Evolutionary conservation across 208 protist species (phyloP), one percentile per base, ranked within the genome.

Genomic region (Leishmania tropica): DNA sequence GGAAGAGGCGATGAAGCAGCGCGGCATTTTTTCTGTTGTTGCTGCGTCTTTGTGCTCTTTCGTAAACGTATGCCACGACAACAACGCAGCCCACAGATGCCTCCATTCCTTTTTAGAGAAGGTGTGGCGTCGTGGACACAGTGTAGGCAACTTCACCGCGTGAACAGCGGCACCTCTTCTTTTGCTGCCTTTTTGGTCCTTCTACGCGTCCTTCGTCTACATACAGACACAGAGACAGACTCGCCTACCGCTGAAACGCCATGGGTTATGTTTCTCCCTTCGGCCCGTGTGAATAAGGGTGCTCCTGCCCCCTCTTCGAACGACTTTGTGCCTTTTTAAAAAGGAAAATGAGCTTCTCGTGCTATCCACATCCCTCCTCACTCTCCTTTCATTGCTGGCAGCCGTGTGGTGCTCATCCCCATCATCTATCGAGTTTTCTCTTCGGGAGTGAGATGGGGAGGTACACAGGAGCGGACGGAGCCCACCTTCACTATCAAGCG

Each of bases 401-500:
- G 24, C 6, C 24, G 54, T 58, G 54, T 58, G 2, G 54, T 15
- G 58, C 2, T 64, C 58, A 17, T 64, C 58, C 58, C 58, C 7
- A 31, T 64, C 58, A 28, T 28, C 58, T 35, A 64, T 31, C 58
- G 28, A 64, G 58, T 64, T 31, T 64, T 10, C n/a, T 64, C 28
- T 35, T n/a, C 47, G 19, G 56, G 31, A 53, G 37, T 73, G 28
- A 51, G 56, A 42, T 54, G 48, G 35, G 56, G 24, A 60, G 56
- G 47, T 81, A 80, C 75, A 53, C 48, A 37, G 15, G 35, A 81
- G 79, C 28, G 53, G 58, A 35, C 58, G 31, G 58, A 31, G 19
- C 58, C 8, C 58, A 64, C 58, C n/a, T 24, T 48, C 15, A 65
- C 35, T 78, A 78, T 47, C 21, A 31, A 11, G 24, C 58, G 58